These are phyloP conservation scores for Cordyceps cateniannulata DNA, from an alignment of 2,329 filamentous ascomycete genomes.

Conservation along the genomic window DNA sequence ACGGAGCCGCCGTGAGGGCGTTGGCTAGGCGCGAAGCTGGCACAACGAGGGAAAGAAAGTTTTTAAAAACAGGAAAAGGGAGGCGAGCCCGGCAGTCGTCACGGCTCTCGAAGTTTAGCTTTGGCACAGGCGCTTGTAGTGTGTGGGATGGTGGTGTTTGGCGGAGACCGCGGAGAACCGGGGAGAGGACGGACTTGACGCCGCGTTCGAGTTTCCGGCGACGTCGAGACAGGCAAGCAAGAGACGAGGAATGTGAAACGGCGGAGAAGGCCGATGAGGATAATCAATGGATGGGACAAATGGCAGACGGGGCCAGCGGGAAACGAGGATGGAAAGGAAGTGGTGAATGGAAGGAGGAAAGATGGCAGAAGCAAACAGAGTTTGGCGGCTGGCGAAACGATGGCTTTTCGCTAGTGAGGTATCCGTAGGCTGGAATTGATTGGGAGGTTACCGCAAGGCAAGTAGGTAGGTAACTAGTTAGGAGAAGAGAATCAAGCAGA, in stretches of 20 bases:
- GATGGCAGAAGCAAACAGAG: neutral
- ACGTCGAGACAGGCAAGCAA: neutral
- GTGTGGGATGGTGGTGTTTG: neutral
- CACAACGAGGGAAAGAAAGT: neutral
- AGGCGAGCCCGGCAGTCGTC: neutral
- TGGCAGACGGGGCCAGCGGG: neutral
- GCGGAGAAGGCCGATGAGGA: neutral
- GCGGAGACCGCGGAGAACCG: constrained; percentile 1
- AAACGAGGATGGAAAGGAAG: neutral
- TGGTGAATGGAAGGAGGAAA: neutral
- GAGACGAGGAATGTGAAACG: neutral
- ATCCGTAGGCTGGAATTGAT: neutral
- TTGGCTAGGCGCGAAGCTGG: neutral
- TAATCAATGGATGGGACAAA: neutral
- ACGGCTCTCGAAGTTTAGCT: neutral
- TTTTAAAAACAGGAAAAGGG: neutral
- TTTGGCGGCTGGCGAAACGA: neutral
- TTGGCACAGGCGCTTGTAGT: neutral
- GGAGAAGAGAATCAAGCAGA: neutral
- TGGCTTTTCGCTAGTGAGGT: neutral
- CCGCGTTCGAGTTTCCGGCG: neutral
- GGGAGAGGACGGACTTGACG: neutral
- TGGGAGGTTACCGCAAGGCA: neutral
- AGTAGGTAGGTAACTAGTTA: too few relatives aligned
- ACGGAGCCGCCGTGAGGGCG: neutral